Evolutionary conservation across 2,329 filamentous ascomycete species (phyloP).

Genomic region (Rutstroemia sp.): DNA sequence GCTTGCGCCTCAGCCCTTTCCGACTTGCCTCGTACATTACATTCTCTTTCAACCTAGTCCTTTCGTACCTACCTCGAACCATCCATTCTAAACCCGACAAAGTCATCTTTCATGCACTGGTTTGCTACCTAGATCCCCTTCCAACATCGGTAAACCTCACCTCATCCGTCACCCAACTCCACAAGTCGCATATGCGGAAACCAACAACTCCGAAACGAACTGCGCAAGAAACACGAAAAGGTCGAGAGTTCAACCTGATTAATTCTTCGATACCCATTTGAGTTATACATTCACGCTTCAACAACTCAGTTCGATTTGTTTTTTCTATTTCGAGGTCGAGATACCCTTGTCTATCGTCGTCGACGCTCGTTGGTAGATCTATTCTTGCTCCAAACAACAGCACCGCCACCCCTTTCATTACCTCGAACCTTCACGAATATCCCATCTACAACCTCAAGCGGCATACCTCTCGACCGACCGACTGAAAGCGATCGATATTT

Average conservation of each 20-base stretch:
- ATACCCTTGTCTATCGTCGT: not conserved
- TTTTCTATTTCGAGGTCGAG: not conserved
- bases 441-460: no score
- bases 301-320: not conserved
- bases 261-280: constrained; percentile 5
- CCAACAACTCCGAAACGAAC: not conserved
- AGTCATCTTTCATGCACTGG: not conserved
- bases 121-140: constrained; percentile 5
- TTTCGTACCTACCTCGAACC: no score
- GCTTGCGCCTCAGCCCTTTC: no score
- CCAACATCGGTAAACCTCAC: not conserved
- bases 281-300: not conserved
- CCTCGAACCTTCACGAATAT: not conserved
- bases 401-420: not conserved
- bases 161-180: not conserved
- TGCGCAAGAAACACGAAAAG: not conserved
- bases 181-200: not conserved
- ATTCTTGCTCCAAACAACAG: not conserved
- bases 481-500: not conserved
- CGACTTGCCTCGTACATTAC: no score
- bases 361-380: not conserved
- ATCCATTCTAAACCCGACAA: no score
- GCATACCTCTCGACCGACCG: no score
- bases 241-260: not conserved
- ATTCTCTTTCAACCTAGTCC: no score